Percentiles rank a stretch among this genome's conserved stretches.
Evolutionary conservation across 495 filamentous ascomycete species (phyloP).

Genomic region (Hamigera avellanea): DNA sequence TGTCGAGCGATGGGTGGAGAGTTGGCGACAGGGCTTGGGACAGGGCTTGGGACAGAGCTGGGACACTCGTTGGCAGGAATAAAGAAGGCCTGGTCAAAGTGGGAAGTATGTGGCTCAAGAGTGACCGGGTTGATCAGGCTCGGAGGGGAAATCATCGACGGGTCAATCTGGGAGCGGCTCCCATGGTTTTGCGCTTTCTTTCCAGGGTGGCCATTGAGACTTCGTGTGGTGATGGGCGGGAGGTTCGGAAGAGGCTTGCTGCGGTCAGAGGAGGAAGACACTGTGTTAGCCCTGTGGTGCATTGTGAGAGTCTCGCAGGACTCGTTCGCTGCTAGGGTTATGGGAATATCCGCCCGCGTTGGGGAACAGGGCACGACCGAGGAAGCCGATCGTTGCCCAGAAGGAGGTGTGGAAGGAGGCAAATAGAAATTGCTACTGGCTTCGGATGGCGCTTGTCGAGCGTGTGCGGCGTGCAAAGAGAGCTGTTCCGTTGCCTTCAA

Average conservation of each 20-base stretch:
- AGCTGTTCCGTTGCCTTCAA: slow-evolving; percentile 21
- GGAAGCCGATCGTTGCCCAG: slow-evolving; percentile 19
- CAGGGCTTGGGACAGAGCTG: slow-evolving; percentile 30
- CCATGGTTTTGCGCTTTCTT: slow-evolving; percentile 21
- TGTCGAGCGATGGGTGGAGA: slow-evolving; percentile 26
- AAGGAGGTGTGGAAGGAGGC: slow-evolving; percentile 22
- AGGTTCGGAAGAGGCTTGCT: slow-evolving; percentile 24
- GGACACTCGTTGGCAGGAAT: slow-evolving; percentile 32
- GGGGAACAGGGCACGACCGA: slow-evolving; percentile 18
- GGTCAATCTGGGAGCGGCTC: slow-evolving; percentile 22
- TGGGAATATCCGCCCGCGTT: slow-evolving; percentile 14
- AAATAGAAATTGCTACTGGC: slow-evolving; percentile 16
- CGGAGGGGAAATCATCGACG: slow-evolving; percentile 34
- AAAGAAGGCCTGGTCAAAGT: slow-evolving; percentile 35
- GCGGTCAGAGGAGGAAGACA: slow-evolving; percentile 18
- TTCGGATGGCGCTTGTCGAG: slow-evolving; percentile 6
- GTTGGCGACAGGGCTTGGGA: slow-evolving; percentile 8
- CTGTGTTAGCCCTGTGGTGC: slow-evolving; percentile 16
- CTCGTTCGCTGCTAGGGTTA: slow-evolving; percentile 8
- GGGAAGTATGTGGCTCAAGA: slow-evolving; percentile 32
- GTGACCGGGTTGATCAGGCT: slow-evolving; percentile 32
- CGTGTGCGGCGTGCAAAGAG: slow-evolving; percentile 10
- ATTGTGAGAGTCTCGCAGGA: slow-evolving; percentile 26
- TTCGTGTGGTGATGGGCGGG: slow-evolving; percentile 18
- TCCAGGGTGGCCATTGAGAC: slow-evolving; percentile 6